Evolutionary conservation across 176 grass and related monocot genomes (phyloP), one percentile per base, ranked within the genome.

Genomic region (Oryza meridionalis): DNA sequence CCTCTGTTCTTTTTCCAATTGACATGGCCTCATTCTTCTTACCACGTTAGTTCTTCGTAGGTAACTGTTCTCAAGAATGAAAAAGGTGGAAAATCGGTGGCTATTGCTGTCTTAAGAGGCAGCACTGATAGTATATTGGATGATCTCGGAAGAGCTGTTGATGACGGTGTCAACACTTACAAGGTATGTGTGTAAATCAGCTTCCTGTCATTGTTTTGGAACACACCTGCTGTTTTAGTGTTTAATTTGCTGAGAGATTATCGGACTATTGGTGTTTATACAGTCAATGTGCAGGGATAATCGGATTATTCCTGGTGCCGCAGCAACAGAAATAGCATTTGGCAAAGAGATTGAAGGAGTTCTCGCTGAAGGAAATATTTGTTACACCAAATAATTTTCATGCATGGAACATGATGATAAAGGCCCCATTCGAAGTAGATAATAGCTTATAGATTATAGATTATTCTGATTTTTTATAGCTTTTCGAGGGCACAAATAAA

Each of bases 211-310:
- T 67, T 73, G 27, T 51, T 76, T 70, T 73, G 50, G 21, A 32
- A 50, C 12, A 29, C 27, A 5, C 7, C 2, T 38, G 42, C 24
- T 77, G 17, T 1, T 29, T 47, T 77, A 26, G 15, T 2, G 0
- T 65, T 13, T 72, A 5, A 71, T 74, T 72, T 17, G 33, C 43
- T 37, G 22, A 59, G 9, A 44, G 9, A 35, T 65, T 49, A 46
- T 74, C 22, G 37, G 38, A 83, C 27, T 62, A 1, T 74, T 83
- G 40, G n/a, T 86, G 40, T 86, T 65, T 78, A 21, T 73, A 40
- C 75, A 98, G 96, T 90, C 93, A 70, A 98, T 95, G 96, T 98
- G 96, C 84, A 91, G 91, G 82, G 91, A 96, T 62, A 94, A 89
- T 77, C 85, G 84, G 51, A 99, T 94, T 67, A 78, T 99, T 84